Evolutionary conservation across 2,329 filamentous ascomycete genomes (phyloP), one percentile per base, ranked within the genome.

Genomic region (Paraphaeosphaeria minitans): DNA sequence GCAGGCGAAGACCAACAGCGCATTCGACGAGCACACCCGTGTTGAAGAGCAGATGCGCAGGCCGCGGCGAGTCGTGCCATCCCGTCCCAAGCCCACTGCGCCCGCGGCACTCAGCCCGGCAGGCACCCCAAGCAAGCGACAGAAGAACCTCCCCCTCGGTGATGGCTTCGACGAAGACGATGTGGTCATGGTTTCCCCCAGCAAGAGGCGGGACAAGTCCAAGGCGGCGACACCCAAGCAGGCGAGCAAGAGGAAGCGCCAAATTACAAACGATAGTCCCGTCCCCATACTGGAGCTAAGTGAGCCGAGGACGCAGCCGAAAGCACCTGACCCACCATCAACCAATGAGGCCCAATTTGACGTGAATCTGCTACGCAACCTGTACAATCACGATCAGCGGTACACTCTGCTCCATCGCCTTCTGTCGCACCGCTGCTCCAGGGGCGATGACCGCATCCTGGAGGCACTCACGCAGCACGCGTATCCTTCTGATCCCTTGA

Each of bases 91-190:
- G 61, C 50, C 68, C 19, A 48, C 53, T 9, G 51, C 55, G 2
- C 41, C 55, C 9, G 56, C 51, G 8, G 24, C 51, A 14, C 47
- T 50, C 16, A 77, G 75, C 41, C 77, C 78, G 0, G 71, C 77
- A 0, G 82, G 80, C 0, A 91, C 89, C 0, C 88, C 88, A 2
- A 90, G 83, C 68, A 88, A 63, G 29, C 58, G 86, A 72, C 82
- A 82, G 29, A 87, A 84, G 71, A 76, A 79, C 1, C 85, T 85
- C 76, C 81, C 83, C 1, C 79, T 90, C 51, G 84, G 89, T 1
- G 91, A 95, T 75, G 91, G 91, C 0, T 95, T 95, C 67, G 90
- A 93, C 59, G 87, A 91, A 59, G 82, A 84, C 56, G 85, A 89
- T 67, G 80, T 88, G 9, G 73, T 82, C 56, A 78, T 83, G 61